Evolutionary conservation across 2,329 filamentous ascomycete species (phyloP), one percentile per base, ranked within the genome.

Genomic region (Paecilomyces variotii): DNA sequence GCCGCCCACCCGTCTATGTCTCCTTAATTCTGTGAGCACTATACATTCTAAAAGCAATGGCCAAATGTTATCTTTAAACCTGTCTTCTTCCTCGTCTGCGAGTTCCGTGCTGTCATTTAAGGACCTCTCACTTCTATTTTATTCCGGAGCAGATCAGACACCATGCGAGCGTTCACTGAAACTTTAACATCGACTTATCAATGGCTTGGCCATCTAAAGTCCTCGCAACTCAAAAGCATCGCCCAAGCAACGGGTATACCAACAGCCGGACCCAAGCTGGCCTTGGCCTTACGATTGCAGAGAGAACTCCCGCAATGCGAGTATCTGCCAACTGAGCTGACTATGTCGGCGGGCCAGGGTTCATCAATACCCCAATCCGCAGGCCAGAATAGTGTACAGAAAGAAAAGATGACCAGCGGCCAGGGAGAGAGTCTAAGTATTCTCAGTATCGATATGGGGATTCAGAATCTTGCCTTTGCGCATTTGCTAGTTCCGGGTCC

Each of bases 371-470:
- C n/a, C 5, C 39, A 24, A 19, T 45, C n/a, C 24, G 39, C 19
- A 9, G 39, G 39, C 1, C 39, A 45, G 39, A 24, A 24, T 45
- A 14, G 39, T n/a, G 39, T 5, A 7, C n/a, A 11, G 35, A 54
- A 24, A 26, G 54, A 53, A 19, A 19, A 19, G 55, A 49, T 14
- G 28, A 9, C 39, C 28, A 27, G 25, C 2, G 45, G 39, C 50
- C 26, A 30, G 32, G 50, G 57, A 54, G 58, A 49, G 12, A 59
- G 64, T 52, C 59, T 77, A 64, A 80, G 86, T 51, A 79, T 94
- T 26, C 72, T 94, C 34, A 92, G 89, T 69, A 87, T 95, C 61
- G 90, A 95, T 71, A 88, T 94, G 84, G 90, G 90, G 3, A 88
- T 95, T 63, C 85, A 84, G 51, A 95, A 95, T 70, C 78, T 95